A percentile compares a stretch with the other conserved stretches of the same genome.
Evolutionary conservation across 345 rosid genomes (phyloP).

Genomic region (Fremontodendron californicum): DNA sequence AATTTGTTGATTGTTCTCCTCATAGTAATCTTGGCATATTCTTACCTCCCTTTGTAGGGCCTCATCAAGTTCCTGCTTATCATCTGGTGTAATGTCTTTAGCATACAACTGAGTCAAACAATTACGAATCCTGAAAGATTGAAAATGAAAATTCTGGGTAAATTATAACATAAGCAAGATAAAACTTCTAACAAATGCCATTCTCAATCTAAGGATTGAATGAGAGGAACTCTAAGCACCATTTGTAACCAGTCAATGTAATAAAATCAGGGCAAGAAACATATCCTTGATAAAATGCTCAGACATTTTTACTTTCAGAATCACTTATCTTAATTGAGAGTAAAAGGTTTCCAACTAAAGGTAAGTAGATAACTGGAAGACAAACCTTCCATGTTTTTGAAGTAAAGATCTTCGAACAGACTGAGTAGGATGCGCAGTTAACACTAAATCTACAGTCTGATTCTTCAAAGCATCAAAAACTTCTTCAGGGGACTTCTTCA

Average conservation of each 20-base stretch:
- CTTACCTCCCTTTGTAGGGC: slow-evolving; percentile 92
- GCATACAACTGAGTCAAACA: slow-evolving; percentile 89
- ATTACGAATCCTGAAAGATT: slow-evolving; percentile 60
- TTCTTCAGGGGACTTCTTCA: slow-evolving; percentile 85
- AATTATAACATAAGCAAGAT: background rate
- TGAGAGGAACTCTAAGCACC: background rate
- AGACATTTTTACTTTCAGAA: background rate
- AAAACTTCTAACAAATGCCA: no score
- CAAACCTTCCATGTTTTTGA: slow-evolving; percentile 92
- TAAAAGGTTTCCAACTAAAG: background rate
- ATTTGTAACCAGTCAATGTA: background rate
- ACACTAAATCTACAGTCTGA: slow-evolving; percentile 91
- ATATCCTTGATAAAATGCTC: background rate
- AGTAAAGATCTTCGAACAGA: slow-evolving; percentile 93
- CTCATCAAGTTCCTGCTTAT: slow-evolving; percentile 98
- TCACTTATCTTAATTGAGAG: background rate
- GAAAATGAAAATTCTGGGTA: background rate
- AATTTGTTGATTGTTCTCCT: background rate
- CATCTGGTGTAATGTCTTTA: slow-evolving; percentile 94
- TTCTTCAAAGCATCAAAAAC: slow-evolving; percentile 94
- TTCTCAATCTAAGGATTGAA: background rate
- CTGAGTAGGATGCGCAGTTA: slow-evolving; percentile 99
- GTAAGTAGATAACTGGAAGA: background rate
- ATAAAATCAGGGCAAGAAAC: background rate
- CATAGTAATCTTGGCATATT: background rate